Evolutionary conservation across 495 filamentous ascomycete species (phyloP).

Genomic region (Penicillium daleae): DNA sequence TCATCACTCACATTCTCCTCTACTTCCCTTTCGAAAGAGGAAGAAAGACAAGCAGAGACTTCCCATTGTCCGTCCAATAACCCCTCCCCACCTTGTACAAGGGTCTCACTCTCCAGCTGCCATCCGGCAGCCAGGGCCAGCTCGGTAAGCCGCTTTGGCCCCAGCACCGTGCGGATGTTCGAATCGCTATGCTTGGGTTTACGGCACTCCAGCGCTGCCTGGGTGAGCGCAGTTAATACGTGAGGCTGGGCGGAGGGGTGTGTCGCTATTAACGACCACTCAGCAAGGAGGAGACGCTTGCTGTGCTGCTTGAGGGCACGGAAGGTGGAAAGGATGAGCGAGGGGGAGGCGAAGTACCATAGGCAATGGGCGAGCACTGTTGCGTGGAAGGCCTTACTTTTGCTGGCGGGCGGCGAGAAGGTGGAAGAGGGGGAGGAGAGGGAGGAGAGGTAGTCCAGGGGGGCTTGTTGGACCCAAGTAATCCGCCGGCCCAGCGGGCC

Average conservation of each 20-base stretch:
- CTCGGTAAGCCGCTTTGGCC: slow-evolving; percentile 35
- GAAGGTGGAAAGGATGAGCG: slow-evolving; percentile 4
- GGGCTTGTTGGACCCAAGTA: slow-evolving; percentile 13
- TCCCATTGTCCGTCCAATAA: not conserved
- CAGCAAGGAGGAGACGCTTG: not conserved
- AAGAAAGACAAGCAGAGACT: not conserved
- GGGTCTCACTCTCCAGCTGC: slow-evolving; percentile 31
- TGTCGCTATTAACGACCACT: not conserved
- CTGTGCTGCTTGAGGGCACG: not conserved
- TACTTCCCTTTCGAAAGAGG: not conserved
- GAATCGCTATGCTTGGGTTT: slow-evolving; percentile 25
- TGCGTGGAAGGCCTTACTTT: slow-evolving; percentile 40
- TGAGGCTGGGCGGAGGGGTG: not conserved
- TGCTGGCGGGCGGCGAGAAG: too few relatives aligned
- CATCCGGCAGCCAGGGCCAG: slow-evolving; percentile 29
- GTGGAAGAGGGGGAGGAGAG: not conserved
- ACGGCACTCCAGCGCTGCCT: not conserved
- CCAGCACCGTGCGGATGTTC: slow-evolving; percentile 52
- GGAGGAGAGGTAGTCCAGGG: not conserved
- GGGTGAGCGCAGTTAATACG: not conserved
- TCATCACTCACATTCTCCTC: not conserved
- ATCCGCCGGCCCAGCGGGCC: slow-evolving; percentile 43
- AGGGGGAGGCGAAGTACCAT: slow-evolving; percentile 50
- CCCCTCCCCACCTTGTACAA: not conserved
- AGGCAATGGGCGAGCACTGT: slow-evolving; percentile 53